Percentiles rank a stretch among this genome's conserved stretches.
Conservation (phyloP, 257 asterid species). For the Haberlea rhodopensis region DNA sequence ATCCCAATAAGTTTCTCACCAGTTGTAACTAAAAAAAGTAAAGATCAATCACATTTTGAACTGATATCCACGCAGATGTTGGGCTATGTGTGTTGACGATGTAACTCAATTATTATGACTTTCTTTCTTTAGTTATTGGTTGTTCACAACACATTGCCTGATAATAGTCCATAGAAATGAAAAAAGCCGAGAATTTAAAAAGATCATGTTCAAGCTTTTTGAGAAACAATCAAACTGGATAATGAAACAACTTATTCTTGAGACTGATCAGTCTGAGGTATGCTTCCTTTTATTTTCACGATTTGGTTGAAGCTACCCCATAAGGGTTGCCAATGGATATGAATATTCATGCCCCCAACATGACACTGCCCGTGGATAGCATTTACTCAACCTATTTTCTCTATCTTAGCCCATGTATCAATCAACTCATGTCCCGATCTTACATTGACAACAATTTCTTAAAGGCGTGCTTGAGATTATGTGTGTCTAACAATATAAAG, state of each 20-base stretch:
- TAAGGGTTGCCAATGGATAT: too few relatives aligned
- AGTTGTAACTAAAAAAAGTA: constrained; percentile 1
- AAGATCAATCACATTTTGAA: background rate
- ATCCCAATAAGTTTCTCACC: background rate
- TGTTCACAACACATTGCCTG: constrained; percentile 8
- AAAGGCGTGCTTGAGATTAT: constrained; percentile 86
- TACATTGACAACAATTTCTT: constrained; percentile 73
- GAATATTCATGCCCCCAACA: too few relatives aligned
- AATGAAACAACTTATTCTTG: constrained; percentile 71
- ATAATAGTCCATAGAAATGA: background rate
- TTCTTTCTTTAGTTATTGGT: background rate
- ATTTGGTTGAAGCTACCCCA: too few relatives aligned
- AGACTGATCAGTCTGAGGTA: constrained; percentile 95
- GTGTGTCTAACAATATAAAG: constrained; percentile 77
- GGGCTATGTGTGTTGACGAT: constrained; percentile 40
- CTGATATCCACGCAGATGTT: background rate
- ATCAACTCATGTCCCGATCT: background rate
- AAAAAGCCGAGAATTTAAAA: constrained; percentile 64
- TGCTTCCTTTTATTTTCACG: background rate
- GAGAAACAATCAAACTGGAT: constrained; percentile 94
- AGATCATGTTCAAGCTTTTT: constrained; percentile 88
- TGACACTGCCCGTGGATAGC: too few relatives aligned
- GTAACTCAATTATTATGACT: constrained; percentile 60
- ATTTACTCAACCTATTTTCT: too few relatives aligned
- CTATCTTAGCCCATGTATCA: background rate